Evolutionary conservation across 352 stramenopile species (phyloP).

Genomic region (Phytopythium aichiense): DNA sequence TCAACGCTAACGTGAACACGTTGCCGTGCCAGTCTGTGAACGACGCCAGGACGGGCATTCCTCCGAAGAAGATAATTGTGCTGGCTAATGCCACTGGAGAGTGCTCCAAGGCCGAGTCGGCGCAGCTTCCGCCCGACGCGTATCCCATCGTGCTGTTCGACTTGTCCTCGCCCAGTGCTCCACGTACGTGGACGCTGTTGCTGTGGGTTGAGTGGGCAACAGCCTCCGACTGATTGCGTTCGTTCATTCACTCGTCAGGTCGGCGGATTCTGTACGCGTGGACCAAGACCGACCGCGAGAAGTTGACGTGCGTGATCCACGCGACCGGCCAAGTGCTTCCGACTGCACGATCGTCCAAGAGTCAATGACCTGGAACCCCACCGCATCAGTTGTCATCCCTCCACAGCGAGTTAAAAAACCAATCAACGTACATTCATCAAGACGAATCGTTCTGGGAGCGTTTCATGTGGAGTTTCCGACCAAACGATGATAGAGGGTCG

Average conservation of each 20-base stretch:
- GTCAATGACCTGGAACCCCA: neutral
- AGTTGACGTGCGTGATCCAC: neutral
- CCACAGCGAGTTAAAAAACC: no score
- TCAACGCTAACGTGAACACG: neutral
- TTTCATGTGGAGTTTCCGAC: no score
- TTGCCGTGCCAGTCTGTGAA: constrained; percentile 21
- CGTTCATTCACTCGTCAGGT: neutral
- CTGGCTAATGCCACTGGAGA: constrained; percentile 21
- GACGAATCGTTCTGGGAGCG: no score
- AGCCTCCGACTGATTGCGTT: neutral
- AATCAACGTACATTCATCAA: no score
- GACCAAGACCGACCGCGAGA: neutral
- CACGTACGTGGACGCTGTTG: neutral
- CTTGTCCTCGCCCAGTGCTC: constrained; percentile 9
- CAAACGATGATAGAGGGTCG: no score
- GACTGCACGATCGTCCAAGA: neutral
- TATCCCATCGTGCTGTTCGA: constrained; percentile 30
- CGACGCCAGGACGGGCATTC: constrained; percentile 26
- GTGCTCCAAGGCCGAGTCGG: constrained; percentile 16
- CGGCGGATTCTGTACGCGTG: neutral
- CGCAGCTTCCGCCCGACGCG: constrained; percentile 17
- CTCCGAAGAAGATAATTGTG: constrained; percentile 16
- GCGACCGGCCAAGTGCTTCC: neutral
- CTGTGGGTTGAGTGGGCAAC: neutral
- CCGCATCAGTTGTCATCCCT: no score